Conservation (phyloP, 2,329 filamentous ascomycete genomes). For the Xylaria sp. region DNA sequence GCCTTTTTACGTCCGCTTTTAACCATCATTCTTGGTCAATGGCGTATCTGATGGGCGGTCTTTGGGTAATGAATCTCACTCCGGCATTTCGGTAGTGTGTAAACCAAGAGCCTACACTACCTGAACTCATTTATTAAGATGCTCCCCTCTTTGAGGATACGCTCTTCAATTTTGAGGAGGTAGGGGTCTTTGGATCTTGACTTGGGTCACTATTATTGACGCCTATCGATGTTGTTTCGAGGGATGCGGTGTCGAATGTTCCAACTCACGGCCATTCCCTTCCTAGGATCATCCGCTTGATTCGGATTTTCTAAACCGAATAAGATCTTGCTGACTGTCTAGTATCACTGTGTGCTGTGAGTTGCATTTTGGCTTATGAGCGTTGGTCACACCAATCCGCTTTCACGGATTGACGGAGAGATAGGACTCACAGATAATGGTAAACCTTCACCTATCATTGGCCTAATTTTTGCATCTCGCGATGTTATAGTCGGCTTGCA, state of each 20-base stretch:
- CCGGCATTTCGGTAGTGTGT: not conserved
- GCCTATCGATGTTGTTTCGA: not conserved
- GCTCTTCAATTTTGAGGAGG: constrained; percentile 9
- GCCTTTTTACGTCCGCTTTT: not conserved
- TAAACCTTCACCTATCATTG: constrained; percentile 5
- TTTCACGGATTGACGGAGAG: constrained; percentile 9
- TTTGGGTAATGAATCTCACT: not conserved
- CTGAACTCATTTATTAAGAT: not conserved
- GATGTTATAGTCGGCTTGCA: not conserved
- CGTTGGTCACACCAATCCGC: constrained; percentile 23
- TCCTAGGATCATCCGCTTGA: constrained; percentile 15
- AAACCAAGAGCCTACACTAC: not conserved
- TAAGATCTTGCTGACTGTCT: constrained; percentile 23
- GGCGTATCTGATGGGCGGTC: not conserved
- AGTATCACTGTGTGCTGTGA: constrained; percentile 17
- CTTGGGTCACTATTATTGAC: constrained; percentile 2
- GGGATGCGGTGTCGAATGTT: constrained; percentile 1
- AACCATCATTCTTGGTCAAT: constrained; percentile 5
- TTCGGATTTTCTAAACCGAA: constrained; percentile 19
- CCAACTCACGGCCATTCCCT: constrained; percentile 11
- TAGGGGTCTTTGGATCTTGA: not conserved
- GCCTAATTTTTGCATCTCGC: constrained; percentile 10
- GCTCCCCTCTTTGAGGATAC: not conserved
- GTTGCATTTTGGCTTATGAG: constrained; percentile 31
- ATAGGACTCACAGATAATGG: constrained; percentile 16